Evolutionary conservation across 2,329 filamentous ascomycete species (phyloP), one percentile per base, ranked within the genome.

Genomic region (Fusarium sulawesiense): DNA sequence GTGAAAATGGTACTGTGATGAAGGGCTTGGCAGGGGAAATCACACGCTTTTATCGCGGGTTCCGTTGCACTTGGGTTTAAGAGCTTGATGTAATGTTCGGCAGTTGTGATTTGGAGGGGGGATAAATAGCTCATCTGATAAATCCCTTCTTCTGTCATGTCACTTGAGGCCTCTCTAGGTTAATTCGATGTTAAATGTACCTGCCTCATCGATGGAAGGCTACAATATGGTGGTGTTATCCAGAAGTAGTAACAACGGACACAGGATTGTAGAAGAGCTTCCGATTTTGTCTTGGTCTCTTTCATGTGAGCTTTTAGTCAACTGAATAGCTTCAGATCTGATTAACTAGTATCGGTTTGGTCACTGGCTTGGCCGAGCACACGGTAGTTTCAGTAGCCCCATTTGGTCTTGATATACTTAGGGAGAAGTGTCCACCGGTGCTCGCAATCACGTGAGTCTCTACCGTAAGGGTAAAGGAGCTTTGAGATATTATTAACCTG

Each of bases 111-210:
- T n/a, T 4, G 11, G 9, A n/a, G 16, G 18, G 16, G 34, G 14
- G 18, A 12, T 37, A 37, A 37, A 37, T 37, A 37, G 34, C 34
- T 37, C 34, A 37, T 37, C 0, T 37, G 10, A 37, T 37, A 37
- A n/a, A 9, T 37, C 34, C n/a, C 34, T 37, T 37, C 3, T 11
- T n/a, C 3, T 11, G 18, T 37, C 5, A 37, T n/a, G 34, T n/a
- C 18, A 37, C 1, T 11, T 4, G 0, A 3, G 9, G 0, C 7
- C 0, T 37, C 34, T 37, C 3, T 7, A 11, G 18, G 5, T 37
- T 11, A 3, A 1, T 6, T 6, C 4, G 0, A 37, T 34, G 18
- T 6, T 4, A 16, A 0, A 10, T 34, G 9, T 37, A 4, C 5
- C 9, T 5, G 21, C 21, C 21, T 21, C 21, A 21, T 21, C 21